Evolutionary conservation across 495 filamentous ascomycete genomes (phyloP).

Genomic region (Aspergillus coremiiformis): DNA sequence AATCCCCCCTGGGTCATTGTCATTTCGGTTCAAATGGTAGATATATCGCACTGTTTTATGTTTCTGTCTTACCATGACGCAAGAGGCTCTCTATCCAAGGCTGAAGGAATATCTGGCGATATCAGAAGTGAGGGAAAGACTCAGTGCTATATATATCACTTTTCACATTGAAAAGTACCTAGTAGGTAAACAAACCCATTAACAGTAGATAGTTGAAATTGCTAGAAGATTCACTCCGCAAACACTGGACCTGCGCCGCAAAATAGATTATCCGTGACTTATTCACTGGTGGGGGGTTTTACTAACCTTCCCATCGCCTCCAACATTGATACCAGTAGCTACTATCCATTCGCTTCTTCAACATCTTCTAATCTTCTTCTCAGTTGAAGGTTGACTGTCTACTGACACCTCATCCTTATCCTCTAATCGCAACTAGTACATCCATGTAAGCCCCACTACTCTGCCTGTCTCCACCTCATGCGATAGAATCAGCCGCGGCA

Average conservation of each 20-base stretch:
- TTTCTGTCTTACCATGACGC: constrained; percentile 44
- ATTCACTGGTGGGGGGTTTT: constrained; percentile 19
- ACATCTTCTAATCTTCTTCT: constrained; percentile 9
- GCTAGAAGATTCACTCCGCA: background rate
- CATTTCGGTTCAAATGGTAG: too few relatives aligned
- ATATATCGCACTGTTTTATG: background rate
- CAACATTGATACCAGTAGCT: constrained; percentile 1
- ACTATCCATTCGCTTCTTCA: constrained; percentile 8
- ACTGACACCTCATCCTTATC: background rate
- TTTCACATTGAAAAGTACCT: background rate
- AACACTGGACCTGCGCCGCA: constrained; percentile 19
- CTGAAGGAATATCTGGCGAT: background rate
- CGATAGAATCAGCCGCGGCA: constrained; percentile 3
- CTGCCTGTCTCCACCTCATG: constrained; percentile 8
- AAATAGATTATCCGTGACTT: constrained; percentile 38
- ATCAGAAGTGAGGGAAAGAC: background rate
- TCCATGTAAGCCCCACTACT: background rate
- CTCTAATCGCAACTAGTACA: background rate
- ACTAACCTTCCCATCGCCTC: constrained; percentile 12
- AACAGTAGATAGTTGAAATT: too few relatives aligned
- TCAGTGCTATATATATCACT: background rate
- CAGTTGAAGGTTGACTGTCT: background rate
- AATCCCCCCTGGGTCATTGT: constrained; percentile 34
- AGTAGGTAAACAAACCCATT: background rate
- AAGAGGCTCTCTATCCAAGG: constrained; percentile 4